These are phyloP conservation scores for Holtermanniella nyarrowii DNA, from an alignment of 768 basidiomycete species.

Conservation along the genomic window DNA sequence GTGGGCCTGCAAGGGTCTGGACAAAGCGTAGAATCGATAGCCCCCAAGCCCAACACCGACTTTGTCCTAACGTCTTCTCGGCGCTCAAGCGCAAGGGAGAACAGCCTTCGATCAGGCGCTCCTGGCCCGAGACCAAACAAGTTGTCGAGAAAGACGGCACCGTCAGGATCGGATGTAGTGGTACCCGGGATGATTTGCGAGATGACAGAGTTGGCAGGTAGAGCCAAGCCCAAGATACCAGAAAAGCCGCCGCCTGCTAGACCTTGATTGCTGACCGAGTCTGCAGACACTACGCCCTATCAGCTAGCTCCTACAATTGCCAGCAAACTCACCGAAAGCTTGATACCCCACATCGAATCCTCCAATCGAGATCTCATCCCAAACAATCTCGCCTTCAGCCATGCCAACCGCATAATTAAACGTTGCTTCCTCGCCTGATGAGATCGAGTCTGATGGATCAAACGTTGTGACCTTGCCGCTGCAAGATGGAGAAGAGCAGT, in stretches of 20 bases:
- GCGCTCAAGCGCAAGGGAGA: conserved; percentile 32
- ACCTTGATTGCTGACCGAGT: conserved; percentile 26
- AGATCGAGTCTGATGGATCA: conserved; percentile 12
- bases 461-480: conserved; percentile 10
- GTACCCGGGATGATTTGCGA: conserved; percentile 28
- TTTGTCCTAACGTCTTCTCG: conserved; percentile 34
- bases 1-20: conserved; percentile 26
- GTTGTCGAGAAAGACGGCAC: conserved; percentile 39
- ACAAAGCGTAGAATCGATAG: conserved; percentile 19
- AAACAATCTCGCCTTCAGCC: conserved; percentile 28
- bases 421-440: conserved; percentile 19
- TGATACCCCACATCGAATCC: conserved; percentile 36
- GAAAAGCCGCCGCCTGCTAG: conserved; percentile 28
- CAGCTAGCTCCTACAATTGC: neutral
- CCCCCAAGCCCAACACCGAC: conserved; percentile 31
- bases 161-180: conserved; percentile 34
- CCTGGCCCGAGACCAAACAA: conserved; percentile 31
- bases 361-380: conserved; percentile 35
- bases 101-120: conserved; percentile 31
- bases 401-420: conserved; percentile 29
- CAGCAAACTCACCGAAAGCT: conserved; percentile 28
- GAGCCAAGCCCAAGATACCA: conserved; percentile 35
- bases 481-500: conserved; percentile 23
- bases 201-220: conserved; percentile 37
- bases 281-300: conserved; percentile 20